Evolutionary conservation across 208 protist genomes (phyloP).

Genomic region (Vickermania spadyakhi): DNA sequence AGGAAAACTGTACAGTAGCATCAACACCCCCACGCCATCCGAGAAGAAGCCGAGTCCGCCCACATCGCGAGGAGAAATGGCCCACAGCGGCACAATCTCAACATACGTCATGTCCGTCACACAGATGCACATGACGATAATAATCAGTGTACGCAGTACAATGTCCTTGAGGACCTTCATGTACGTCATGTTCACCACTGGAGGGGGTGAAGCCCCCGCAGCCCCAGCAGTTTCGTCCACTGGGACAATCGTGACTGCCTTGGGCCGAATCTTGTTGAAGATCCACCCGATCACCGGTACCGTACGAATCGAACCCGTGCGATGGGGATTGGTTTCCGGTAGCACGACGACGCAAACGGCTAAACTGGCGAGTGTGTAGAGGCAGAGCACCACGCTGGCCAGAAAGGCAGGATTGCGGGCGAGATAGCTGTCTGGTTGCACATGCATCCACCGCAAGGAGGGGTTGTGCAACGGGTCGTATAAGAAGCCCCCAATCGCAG

Average conservation of each 20-base stretch:
- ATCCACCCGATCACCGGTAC: constrained; percentile 4
- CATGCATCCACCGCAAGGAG: constrained; percentile 16
- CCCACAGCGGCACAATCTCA: constrained; percentile 27
- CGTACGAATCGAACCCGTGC: background rate
- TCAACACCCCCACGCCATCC: constrained; percentile 12
- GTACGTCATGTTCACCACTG: constrained; percentile 12
- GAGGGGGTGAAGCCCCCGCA: constrained; percentile 2
- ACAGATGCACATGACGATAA: constrained; percentile 26
- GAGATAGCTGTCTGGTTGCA: constrained; percentile 17
- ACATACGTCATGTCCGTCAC: constrained; percentile 14
- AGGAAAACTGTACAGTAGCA: constrained; percentile 8
- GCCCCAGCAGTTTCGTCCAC: no score
- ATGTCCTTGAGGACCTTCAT: constrained; percentile 8
- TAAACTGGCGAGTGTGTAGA: constrained; percentile 2
- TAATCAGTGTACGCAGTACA: constrained; percentile 10
- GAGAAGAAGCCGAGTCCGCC: constrained; percentile 18
- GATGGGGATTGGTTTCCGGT: constrained; percentile 13
- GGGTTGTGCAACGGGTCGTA: constrained; percentile 41
- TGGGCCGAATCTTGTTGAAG: constrained; percentile 3
- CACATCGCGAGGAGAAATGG: constrained; percentile 12
- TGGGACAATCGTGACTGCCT: constrained; percentile 1
- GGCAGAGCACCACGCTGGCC: constrained; percentile 20
- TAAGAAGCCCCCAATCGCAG: constrained; percentile 46
- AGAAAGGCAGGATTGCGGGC: constrained; percentile 34
- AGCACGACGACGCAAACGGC: constrained; percentile 10